These are phyloP conservation scores for Cnidoscolus chayamansa DNA, from an alignment of 441 rosid species.

Conservation along the genomic window DNA sequence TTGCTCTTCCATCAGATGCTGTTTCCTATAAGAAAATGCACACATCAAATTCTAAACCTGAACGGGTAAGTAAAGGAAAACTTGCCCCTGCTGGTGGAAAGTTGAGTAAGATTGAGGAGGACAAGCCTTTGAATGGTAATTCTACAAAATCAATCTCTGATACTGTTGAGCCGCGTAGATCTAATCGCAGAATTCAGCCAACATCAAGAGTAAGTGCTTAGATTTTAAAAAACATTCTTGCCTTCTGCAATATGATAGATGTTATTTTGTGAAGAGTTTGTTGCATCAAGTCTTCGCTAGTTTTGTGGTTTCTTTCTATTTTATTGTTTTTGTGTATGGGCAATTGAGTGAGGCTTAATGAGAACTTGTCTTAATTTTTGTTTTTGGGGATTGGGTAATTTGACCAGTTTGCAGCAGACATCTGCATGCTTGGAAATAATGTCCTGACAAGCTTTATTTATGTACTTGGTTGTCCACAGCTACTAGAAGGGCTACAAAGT, in stretches of 20 bases:
- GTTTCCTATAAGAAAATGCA: constrained; percentile 42
- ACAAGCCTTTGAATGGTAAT: constrained; percentile 38
- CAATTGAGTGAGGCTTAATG: no score
- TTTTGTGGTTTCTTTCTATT: no score
- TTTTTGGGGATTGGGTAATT: no score
- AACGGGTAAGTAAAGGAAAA: constrained; percentile 50
- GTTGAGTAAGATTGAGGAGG: constrained; percentile 61
- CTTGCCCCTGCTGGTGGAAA: constrained; percentile 52
- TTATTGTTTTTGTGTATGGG: no score
- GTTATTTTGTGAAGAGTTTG: background rate
- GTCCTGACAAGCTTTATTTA: constrained; percentile 9
- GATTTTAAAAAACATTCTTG: background rate
- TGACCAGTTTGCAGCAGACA: no score
- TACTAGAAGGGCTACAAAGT: constrained; percentile 93
- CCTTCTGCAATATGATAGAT: background rate
- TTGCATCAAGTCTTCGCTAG: background rate
- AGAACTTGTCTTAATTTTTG: no score
- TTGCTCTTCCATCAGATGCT: constrained; percentile 37
- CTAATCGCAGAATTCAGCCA: constrained; percentile 90
- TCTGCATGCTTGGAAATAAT: background rate
- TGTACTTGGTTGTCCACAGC: constrained; percentile 39
- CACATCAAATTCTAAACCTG: constrained; percentile 41
- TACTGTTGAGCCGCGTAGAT: constrained; percentile 76
- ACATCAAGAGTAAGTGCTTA: constrained; percentile 81
- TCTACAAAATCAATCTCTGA: constrained; percentile 43